Evolutionary conservation across 805 yeast species (phyloP), one percentile per base, ranked within the genome.

Genomic region (Saccharomycopsis selenospora): DNA sequence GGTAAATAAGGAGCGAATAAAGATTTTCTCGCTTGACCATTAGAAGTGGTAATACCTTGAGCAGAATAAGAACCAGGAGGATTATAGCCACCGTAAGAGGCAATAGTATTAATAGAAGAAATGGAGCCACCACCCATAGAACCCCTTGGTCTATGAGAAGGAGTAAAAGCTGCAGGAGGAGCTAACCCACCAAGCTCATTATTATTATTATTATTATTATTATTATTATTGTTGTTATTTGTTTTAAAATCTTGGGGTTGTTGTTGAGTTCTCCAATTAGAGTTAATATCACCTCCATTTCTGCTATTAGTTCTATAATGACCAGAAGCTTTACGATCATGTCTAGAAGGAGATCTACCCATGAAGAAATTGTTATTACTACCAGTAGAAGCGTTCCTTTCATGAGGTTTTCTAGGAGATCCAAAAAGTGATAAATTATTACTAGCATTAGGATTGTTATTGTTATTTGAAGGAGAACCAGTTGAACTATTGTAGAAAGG

Each of bases 1-100:
- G 98, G 96, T 46, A 93, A 73, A 61, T 93, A 93, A 4, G 99
- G 99, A 13, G 97, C 95, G 69, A 93, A 93, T 45, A 93, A 73
- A 0, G 96, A 85, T 58, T 85, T 85, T 57, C 93, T 69, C 53
- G 65, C 68, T 27, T 60, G 72, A 10, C 67, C 68, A 42, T 36
- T 36, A 17, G 7, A 11, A 7, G 29, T 27, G 29, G 73, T 74
- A 48, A 67, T 68, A 36, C 71, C 69, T 51, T 67, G 70, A 45
- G 63, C 66, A 43, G 63, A 60, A 18, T 61, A 57, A 51, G 59
- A 64, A 44, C 66, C 56, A 30, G 47, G 46, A 6, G 57, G 55
- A 17, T 54, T 47, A 33, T 30, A 43, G 18, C 49, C 50, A 3
- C 50, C 53, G 26, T 50, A 51, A 26, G 51, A 40, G 3, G 54